Conservation (phyloP, 768 basidiomycete species). For the Aureoboletus auriporus region DNA sequence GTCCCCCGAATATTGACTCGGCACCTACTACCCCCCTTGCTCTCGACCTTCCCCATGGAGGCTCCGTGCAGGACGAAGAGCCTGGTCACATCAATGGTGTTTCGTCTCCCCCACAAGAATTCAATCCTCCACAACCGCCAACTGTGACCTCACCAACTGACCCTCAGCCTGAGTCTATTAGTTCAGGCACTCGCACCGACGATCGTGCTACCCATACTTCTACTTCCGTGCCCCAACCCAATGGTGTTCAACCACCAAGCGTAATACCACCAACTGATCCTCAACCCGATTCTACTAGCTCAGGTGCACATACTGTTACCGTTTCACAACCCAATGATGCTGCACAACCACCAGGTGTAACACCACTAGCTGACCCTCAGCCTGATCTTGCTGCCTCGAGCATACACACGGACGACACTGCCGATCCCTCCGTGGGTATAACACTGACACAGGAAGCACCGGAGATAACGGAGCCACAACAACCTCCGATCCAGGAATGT, state of each 20-base stretch:
- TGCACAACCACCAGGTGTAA: background rate
- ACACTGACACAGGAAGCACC: background rate
- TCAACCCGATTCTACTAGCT: background rate
- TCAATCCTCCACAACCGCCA: background rate
- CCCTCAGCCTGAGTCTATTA: background rate
- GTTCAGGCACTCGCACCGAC: background rate
- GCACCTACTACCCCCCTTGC: slow-evolving; percentile 12
- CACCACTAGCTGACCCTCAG: background rate
- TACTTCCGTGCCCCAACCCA: too few species aligned
- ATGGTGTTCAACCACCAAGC: too few species aligned
- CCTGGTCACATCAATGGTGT: background rate
- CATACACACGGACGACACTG: background rate
- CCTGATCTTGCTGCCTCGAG: background rate
- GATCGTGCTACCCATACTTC: background rate
- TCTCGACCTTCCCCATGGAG: background rate
- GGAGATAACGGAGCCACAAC: background rate
- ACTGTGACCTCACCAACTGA: background rate
- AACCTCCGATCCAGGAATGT: background rate
- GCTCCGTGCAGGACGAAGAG: slow-evolving; percentile 1
- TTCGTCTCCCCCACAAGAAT: background rate
- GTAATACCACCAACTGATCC: background rate
- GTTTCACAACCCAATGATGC: too few species aligned
- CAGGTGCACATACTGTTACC: background rate
- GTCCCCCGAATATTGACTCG: slow-evolving; percentile 34
- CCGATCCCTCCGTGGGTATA: background rate